Base-by-base conservation (phyloP, 2,329 filamentous ascomycete genomes). In the Sclerotinia sclerotiorum region DNA sequence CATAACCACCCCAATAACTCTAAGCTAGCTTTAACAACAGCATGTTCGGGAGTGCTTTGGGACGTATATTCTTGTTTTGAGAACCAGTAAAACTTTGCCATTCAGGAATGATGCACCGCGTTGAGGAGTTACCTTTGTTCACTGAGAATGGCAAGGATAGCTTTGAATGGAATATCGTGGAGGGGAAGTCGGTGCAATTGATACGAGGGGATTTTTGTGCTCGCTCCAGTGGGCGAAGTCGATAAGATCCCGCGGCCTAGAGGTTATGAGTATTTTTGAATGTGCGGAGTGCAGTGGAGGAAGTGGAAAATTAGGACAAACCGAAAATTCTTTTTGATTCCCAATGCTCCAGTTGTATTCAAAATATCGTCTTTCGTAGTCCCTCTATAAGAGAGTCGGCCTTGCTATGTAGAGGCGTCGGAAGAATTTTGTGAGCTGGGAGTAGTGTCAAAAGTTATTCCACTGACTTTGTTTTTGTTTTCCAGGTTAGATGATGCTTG, bases 141-240 rank as follows among this genome's bases (percentile, higher is more conserved):
- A 21, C 69, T 60, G 0, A 79, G 69, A 69, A 82, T 78, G 2
- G 75, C 73, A 64, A 79, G 72, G 10, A 81, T 70, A 1, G 79
- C 69, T 10, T 70, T 68, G 21, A 76, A 63, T 1, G 76, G 63
- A 56, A 78, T 77, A 13, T 70, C 62, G 10, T 69, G 72, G 10
- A 56, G 70, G n/a, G 85, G 87, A 84, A 82, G 2, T 86, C 79
- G 69, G 89, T 83, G 52, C 86, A 87, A 60, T 81, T 73, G 66
- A 89, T 84, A 5, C 54, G 55, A 6, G 55, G 44, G 46, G 82
- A 83, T 55, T 87, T 82, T 44, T 79, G 78, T 21, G 81, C n/a
- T n/a, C 80, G 2, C 88, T 87, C 83, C 88, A 92, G 11, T 66
- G 55, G 19, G 62, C 46, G 67, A 83, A 87, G 74, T 88, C 86